phyloP scores from a whole-genome alignment of 495 filamentous ascomycete species.

The Tuber borchii region DNA sequence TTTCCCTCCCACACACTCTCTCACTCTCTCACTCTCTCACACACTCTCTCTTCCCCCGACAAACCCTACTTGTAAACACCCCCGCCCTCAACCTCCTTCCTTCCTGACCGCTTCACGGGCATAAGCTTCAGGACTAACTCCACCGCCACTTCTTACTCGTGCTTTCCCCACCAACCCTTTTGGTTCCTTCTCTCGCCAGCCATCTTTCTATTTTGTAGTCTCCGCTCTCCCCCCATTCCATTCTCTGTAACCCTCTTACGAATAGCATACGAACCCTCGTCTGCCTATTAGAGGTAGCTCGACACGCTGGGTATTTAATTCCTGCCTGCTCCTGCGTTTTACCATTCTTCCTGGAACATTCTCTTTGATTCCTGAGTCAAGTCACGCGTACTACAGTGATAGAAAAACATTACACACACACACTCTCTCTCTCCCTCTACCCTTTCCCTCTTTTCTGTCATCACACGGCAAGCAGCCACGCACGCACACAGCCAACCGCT shows the following conservation, averaged over 20 bases:
- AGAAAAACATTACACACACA: neutral
- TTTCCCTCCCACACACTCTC: conserved; percentile 6
- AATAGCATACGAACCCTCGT: neutral
- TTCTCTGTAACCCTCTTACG: conserved; percentile 6
- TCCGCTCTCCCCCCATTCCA: neutral
- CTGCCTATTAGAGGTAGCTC: conserved; percentile 2
- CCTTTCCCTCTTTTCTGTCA: neutral
- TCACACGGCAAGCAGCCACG: neutral
- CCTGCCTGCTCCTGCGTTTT: neutral
- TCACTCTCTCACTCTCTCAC: neutral
- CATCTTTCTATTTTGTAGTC: conserved; percentile 9
- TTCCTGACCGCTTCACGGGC: conserved; percentile 15
- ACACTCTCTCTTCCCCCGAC: neutral
- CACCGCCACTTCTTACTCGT: conserved; percentile 7
- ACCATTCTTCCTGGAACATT: neutral
- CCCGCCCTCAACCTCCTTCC: conserved; percentile 10
- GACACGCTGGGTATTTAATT: conserved; percentile 5
- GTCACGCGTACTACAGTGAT: neutral
- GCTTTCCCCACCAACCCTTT: neutral
- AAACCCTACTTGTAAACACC: conserved; percentile 4
- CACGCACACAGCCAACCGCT: neutral
- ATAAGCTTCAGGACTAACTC: conserved; percentile 17
- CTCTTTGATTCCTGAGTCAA: conserved; percentile 1
- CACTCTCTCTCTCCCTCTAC: neutral
- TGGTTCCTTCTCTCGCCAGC: neutral